Conservation (phyloP, 495 filamentous ascomycete species). For the Darksidea phi region DNA sequence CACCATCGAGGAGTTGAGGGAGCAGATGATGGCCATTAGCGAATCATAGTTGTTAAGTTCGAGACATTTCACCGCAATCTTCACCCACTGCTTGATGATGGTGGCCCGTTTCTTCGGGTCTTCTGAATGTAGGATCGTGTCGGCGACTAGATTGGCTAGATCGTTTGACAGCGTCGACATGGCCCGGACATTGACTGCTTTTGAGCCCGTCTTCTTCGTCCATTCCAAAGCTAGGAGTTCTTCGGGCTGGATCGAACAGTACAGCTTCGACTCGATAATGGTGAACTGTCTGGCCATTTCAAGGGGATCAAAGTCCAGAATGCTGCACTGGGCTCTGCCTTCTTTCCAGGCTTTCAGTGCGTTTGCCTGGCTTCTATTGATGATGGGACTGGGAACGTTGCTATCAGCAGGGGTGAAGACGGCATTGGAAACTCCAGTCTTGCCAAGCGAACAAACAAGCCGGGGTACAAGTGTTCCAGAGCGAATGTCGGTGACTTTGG, state of each 20-base stretch:
- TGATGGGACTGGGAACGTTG: slow-evolving; percentile 64
- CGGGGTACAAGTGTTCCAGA: slow-evolving; percentile 76
- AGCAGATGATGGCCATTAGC: slow-evolving; percentile 94
- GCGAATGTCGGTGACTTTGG: slow-evolving; percentile 75
- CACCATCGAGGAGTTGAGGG: slow-evolving; percentile 86
- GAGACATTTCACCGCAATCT: slow-evolving; percentile 83
- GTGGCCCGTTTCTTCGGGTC: slow-evolving; percentile 88
- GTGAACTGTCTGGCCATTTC: slow-evolving; percentile 93
- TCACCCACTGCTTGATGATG: slow-evolving; percentile 98
- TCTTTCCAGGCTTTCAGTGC: slow-evolving; percentile 72
- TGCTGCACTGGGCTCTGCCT: slow-evolving; percentile 65
- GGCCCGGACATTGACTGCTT: slow-evolving; percentile 87
- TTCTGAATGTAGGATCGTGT: slow-evolving; percentile 81
- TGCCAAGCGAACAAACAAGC: slow-evolving; percentile 82
- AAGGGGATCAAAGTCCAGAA: slow-evolving; percentile 89
- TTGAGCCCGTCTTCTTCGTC: slow-evolving; percentile 76
- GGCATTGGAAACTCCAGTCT: slow-evolving; percentile 72
- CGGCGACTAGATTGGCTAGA: slow-evolving; percentile 89
- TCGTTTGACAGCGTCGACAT: slow-evolving; percentile 94
- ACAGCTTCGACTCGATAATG: slow-evolving; percentile 88
- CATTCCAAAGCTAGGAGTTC: slow-evolving; percentile 93
- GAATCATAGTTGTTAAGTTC: slow-evolving; percentile 95
- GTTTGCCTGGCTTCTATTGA: slow-evolving; percentile 73
- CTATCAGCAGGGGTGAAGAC: slow-evolving; percentile 65
- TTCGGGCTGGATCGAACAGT: slow-evolving; percentile 87